A percentile compares a stretch with the other conserved stretches of the same genome.
Conservation (phyloP, 192 early-diverging fungal species). For the Coemansia sp. region DNA sequence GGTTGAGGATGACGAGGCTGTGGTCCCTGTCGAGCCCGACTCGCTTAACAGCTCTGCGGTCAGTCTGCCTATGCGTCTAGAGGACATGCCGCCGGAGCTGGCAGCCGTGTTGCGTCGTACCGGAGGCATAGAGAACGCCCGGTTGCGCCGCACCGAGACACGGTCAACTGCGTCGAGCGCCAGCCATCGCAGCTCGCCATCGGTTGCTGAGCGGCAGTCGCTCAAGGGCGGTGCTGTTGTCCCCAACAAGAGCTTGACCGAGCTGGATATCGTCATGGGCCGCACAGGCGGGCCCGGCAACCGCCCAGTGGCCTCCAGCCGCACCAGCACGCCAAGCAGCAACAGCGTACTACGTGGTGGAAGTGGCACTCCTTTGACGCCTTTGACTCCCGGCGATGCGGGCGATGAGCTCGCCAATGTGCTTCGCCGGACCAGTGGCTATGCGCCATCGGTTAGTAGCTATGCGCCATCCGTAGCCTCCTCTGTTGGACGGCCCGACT, state of each 20-base stretch:
- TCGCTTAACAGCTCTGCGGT: constrained; percentile 33
- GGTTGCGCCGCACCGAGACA: constrained; percentile 31
- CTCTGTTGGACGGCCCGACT: constrained; percentile 19
- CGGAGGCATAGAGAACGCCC: constrained; percentile 30
- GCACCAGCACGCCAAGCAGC: constrained; percentile 6
- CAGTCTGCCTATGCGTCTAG: constrained; percentile 42
- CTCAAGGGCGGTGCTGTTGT: not conserved
- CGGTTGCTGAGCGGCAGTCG: not conserved
- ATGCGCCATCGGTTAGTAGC: constrained; percentile 42
- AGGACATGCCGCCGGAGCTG: constrained; percentile 47
- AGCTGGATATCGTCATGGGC: constrained; percentile 53
- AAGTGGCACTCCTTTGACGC: constrained; percentile 18
- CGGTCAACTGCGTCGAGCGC: constrained; percentile 5
- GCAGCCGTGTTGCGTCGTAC: constrained; percentile 48
- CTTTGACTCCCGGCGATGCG: constrained; percentile 19
- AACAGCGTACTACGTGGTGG: constrained; percentile 30
- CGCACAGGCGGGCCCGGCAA: constrained; percentile 36
- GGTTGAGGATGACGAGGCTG: constrained; percentile 30
- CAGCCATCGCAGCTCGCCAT: constrained; percentile 1
- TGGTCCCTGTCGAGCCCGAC: constrained; percentile 26
- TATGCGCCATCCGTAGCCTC: constrained; percentile 19
- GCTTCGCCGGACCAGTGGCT: constrained; percentile 48
- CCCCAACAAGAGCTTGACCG: constrained; percentile 32
- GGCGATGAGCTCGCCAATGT: constrained; percentile 52
- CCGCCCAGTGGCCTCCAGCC: constrained; percentile 17